Evolutionary conservation across 306 rosid genomes (phyloP).

Genomic region (Dryas octopetala): DNA sequence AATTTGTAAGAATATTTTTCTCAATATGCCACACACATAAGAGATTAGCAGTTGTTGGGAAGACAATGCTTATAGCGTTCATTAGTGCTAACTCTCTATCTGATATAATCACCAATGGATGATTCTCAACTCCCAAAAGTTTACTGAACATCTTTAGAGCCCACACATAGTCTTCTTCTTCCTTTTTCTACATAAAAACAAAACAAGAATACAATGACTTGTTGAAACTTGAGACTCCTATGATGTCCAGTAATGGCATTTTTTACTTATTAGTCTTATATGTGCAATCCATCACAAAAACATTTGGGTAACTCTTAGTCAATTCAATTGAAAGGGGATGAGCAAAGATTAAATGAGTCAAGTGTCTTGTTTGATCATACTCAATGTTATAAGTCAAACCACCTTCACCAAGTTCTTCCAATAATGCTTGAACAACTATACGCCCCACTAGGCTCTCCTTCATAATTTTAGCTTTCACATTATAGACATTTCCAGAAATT

Average conservation of each 20-base stretch:
- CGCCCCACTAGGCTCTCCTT: neutral
- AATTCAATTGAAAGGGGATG: slow-evolving; percentile 17
- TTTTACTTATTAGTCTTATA: neutral
- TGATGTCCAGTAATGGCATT: neutral
- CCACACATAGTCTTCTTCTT: neutral
- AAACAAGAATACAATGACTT: neutral
- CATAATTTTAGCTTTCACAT: neutral
- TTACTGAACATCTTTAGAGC: neutral
- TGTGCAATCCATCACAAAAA: neutral
- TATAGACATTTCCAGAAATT: neutral
- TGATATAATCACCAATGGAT: neutral
- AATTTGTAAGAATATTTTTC: too few species aligned
- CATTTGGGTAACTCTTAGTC: neutral
- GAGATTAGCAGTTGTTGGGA: neutral
- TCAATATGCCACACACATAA: neutral
- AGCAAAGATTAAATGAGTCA: neutral
- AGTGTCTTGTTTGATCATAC: neutral
- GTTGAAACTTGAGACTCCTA: neutral
- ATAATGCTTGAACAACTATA: neutral
- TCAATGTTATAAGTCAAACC: neutral
- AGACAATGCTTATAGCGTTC: neutral
- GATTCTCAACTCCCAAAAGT: neutral
- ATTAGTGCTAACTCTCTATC: neutral
- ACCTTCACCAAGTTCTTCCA: neutral
- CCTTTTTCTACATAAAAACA: neutral